Percentiles rank a stretch among this genome's conserved stretches.
Conservation (phyloP, 208 protist genomes). For the Wallacemonas sp. region DNA sequence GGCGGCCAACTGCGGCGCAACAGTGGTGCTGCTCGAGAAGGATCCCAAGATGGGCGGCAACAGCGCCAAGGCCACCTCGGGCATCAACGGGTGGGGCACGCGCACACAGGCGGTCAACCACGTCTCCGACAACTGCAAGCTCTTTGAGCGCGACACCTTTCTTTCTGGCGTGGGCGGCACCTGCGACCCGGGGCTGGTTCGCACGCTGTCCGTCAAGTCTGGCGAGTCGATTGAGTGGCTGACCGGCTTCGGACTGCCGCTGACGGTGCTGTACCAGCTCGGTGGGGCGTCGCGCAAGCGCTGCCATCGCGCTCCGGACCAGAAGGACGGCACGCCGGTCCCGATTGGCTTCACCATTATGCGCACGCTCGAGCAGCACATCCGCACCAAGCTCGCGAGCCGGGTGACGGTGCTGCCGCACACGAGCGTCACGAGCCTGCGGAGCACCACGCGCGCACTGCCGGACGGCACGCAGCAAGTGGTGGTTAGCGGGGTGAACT, state of each 20-base stretch:
- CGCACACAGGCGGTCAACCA: conserved; percentile 56
- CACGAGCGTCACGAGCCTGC: conserved; percentile 38
- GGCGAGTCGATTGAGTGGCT: conserved; percentile 69
- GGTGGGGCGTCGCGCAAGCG: conserved; percentile 75
- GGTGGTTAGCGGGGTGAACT: conserved; percentile 53
- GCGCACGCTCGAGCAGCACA: conserved; percentile 56
- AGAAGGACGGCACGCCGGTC: conserved; percentile 57
- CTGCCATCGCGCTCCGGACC: conserved; percentile 61
- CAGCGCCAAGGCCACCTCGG: conserved; percentile 93
- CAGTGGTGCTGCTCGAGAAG: conserved; percentile 88
- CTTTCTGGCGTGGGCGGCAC: conserved; percentile 47
- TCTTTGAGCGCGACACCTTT: conserved; percentile 69
- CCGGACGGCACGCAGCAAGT: conserved; percentile 49
- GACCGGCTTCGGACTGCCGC: conserved; percentile 60
- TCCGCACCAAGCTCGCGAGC: conserved; percentile 48
- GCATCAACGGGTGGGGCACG: conserved; percentile 90
- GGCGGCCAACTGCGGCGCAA: conserved; percentile 54
- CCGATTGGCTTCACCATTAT: conserved; percentile 88
- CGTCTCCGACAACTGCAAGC: conserved; percentile 46
- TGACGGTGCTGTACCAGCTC: conserved; percentile 73
- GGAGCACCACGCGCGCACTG: conserved; percentile 29
- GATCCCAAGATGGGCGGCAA: conserved; percentile 83
- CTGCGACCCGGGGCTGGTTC: conserved; percentile 63
- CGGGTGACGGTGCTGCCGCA: conserved; percentile 55
- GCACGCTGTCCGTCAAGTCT: conserved; percentile 62